These are phyloP conservation scores for Geranium brycei DNA, from an alignment of 345 rosid species.

Conservation along the genomic window DNA sequence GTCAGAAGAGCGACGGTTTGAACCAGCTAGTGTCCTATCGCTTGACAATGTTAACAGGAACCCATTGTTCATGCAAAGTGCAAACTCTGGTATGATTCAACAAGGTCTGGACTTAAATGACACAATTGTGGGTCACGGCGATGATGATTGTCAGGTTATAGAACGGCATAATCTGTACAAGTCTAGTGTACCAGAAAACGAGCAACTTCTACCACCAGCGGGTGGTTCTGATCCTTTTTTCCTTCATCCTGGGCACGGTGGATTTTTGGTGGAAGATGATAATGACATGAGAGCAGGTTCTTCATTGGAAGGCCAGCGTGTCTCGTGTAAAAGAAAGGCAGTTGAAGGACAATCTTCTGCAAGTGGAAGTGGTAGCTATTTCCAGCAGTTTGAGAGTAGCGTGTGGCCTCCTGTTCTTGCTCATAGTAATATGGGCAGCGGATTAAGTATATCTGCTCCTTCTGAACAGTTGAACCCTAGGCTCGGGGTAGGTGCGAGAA, in stretches of 20 bases:
- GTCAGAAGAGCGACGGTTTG: conserved; percentile 35
- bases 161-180: conserved; percentile 29
- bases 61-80: conserved; percentile 32
- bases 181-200: conserved; percentile 25
- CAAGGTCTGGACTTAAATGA: conserved; percentile 51
- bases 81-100: conserved; percentile 22
- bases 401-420: conserved; percentile 28
- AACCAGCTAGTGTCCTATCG: conserved; percentile 16
- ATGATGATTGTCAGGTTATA: conserved; percentile 24
- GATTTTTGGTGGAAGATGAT: conserved; percentile 24
- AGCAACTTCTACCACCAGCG: conserved; percentile 21
- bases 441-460: conserved; percentile 27
- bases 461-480: conserved; percentile 35
- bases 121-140: conserved; percentile 35
- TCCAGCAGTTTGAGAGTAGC: conserved; percentile 42
- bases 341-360: conserved; percentile 55
- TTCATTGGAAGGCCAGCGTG: conserved; percentile 41
- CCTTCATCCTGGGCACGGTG: conserved; percentile 28
- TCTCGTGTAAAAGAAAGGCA: conserved; percentile 71
- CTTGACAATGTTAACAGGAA: conserved; percentile 26
- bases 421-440: conserved; percentile 21
- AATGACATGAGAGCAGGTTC: conserved; percentile 27
- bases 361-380: conserved; percentile 38
- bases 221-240: conserved; percentile 17
- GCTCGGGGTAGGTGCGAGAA: conserved; percentile 36